Evolutionary conservation across 352 stramenopile genomes (phyloP).

Genomic region (Elongisporangium senticosum): DNA sequence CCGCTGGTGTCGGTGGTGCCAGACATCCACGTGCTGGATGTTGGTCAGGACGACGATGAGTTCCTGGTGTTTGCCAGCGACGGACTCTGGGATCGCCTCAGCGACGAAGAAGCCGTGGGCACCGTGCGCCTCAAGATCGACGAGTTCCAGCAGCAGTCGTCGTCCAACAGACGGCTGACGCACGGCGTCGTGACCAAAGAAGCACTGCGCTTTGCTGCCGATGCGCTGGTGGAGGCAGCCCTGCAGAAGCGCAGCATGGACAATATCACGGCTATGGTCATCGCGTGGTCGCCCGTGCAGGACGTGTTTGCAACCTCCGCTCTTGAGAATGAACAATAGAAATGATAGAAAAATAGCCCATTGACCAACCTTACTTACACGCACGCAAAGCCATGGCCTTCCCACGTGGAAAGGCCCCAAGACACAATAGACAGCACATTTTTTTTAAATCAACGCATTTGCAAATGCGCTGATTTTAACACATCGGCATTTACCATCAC

Average conservation of each 20-base stretch:
- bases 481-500: no score
- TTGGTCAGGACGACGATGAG: conserved; percentile 38
- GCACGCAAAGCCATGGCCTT: no score
- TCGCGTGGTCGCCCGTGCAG: conserved; percentile 34
- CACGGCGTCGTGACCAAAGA: conserved; percentile 35
- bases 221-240: conserved; percentile 60
- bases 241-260: conserved; percentile 70
- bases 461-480: no score
- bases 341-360: no score
- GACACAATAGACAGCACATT: no score
- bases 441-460: no score
- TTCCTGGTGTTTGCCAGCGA: conserved; percentile 75
- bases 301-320: no score
- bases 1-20: conserved; percentile 67
- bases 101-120: conserved; percentile 55
- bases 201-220: conserved; percentile 47
- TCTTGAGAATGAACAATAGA: no score
- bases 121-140: conserved; percentile 51
- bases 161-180: no score
- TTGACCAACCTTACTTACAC: no score
- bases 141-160: conserved; percentile 20
- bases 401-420: no score
- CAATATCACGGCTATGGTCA: conserved; percentile 80
- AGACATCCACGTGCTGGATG: conserved; percentile 63
- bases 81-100: conserved; percentile 74